Base-by-base conservation (phyloP, 139 green algal species). In the Spirogloea muscicola region DNA sequence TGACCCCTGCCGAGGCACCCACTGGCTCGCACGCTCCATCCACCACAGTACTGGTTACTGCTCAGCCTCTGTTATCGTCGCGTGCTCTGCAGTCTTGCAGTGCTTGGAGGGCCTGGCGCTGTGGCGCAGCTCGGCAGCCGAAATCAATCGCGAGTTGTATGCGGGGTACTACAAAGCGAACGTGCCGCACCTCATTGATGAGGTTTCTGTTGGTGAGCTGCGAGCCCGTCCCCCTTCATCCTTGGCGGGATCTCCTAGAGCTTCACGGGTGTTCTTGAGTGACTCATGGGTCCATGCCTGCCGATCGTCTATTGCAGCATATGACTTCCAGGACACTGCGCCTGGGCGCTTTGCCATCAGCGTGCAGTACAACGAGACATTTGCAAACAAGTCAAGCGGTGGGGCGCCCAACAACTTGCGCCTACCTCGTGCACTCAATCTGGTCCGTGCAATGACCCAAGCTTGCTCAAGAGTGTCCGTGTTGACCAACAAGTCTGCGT, bases 351-450 rank as follows among this genome's bases (percentile, higher is more conserved):
- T 77, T 33, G 38, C 48, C 49, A 16, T 34, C 5, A 21, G 25
- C 40, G 27, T 77, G 21, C 68, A 36, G 48, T 80, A 77, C 34
- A 80, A 80, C 37, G 64, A 69, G 77, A 84, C 79, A 51, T 69
- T 64, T 25, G 31, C 31, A 33, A 75, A 79, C 42, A 52, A 55
- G 5, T 31, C 18, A 18, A 6, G 59, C 52, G 67, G 67, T 39
- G n/a, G 34, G 9, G 55, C 69, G 3, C 57, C 69, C 13, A 59
- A 39, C 3, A 21, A 59, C 62, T 6, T 72, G 21, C 71, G 58
- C 38, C 34, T 72, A 41, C 13, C 37, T 2, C 71, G 71, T 38
- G n/a, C 27, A 25, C 58, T 79, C 1, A 79, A 79, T 59, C 18
- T 79, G 57, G 69, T 71, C 37, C 37, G 33, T 42, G 36, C 37